Base-by-base conservation (phyloP, 345 rosid genomes). In the Salix suchowensis region DNA sequence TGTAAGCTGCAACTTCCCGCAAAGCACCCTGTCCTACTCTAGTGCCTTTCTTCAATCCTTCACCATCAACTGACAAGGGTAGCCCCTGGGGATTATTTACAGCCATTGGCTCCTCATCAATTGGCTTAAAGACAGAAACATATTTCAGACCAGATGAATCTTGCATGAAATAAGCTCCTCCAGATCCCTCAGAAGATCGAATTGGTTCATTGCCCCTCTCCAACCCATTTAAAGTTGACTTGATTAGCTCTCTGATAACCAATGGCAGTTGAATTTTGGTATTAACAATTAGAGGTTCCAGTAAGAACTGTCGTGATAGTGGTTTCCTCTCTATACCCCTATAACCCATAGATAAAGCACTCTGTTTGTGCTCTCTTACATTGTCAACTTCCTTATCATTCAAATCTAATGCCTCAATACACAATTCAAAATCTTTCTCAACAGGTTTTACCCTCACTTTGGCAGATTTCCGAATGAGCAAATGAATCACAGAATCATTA, bases 51-150 rank as follows among this genome's bases (percentile, higher is more conserved):
- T 94, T 92, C 83, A 92, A 75, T 76, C 97, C 98, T 85, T 92
- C 92, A 11, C 98, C 97, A 42, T 88, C 87, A 16, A 82, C 60
- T 24, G 97, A 92, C 78, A 89, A 28, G 19, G 91, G 83, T 40
- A 85, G 82, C 34, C 90, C 96, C 13, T 58, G 87, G 6, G 97
- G 98, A 71, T 94, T 94, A 80, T 90, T 94, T 74, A 88, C 84
- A 67, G 98, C 94, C 92, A 89, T 83, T 68, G 98, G 98, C 77
- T 94, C 98, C 84, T 94, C 98, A 76, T 94, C 97, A 52, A 83
- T 81, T 68, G 98, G 98, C 79, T 94, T 94, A 71, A 94, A 92
- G 76, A 94, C 92, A 8, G 98, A 89, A 54, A 87, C 79, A 74
- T 84, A 90, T 34, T 83, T 84, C 77, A 79, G 79, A 74, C 94